These are phyloP conservation scores for Chaetomidium leptoderma DNA, from an alignment of 495 filamentous ascomycete species.

Conservation along the genomic window DNA sequence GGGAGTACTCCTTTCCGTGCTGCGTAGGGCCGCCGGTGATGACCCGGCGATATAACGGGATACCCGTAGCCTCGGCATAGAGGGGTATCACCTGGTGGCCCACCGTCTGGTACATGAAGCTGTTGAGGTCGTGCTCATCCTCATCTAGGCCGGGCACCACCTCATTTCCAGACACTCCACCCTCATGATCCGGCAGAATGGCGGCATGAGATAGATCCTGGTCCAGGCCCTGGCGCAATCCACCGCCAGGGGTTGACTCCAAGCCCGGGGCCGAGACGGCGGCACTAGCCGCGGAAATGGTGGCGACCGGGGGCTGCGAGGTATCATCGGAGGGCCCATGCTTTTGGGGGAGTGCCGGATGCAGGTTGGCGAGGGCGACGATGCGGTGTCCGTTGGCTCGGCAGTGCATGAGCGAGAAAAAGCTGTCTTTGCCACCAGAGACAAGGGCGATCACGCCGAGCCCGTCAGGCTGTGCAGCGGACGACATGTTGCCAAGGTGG, in stretches of 20 bases:
- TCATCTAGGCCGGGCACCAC: constrained; percentile 19
- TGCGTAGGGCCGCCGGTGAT: constrained; percentile 68
- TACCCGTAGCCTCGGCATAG: constrained; percentile 67
- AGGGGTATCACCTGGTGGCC: constrained; percentile 84
- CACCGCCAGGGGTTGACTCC: constrained; percentile 2
- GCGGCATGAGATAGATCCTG: neutral
- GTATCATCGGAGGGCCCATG: neutral
- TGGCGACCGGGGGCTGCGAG: constrained; percentile 8
- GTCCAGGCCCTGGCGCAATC: neutral
- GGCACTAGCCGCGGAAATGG: constrained; percentile 19
- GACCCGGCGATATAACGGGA: constrained; percentile 73
- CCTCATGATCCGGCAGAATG: constrained; percentile 8
- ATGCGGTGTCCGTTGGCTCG: constrained; percentile 78
- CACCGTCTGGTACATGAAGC: constrained; percentile 99
- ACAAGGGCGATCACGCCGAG: constrained; percentile 87
- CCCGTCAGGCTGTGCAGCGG: constrained; percentile 22
- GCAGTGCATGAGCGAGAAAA: constrained; percentile 90
- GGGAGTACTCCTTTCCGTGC: constrained; percentile 55
- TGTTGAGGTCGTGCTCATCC: constrained; percentile 72
- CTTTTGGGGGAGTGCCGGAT: constrained; percentile 47
- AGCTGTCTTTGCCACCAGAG: constrained; percentile 94
- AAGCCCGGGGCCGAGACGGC: constrained; percentile 12
- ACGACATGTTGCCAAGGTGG: constrained; percentile 1
- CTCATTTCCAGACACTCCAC: constrained; percentile 19
- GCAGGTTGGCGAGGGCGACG: constrained; percentile 83